These are phyloP conservation scores for Alternaria hordeiaustralica DNA, from an alignment of 2,329 filamentous ascomycete species.

Conservation along the genomic window DNA sequence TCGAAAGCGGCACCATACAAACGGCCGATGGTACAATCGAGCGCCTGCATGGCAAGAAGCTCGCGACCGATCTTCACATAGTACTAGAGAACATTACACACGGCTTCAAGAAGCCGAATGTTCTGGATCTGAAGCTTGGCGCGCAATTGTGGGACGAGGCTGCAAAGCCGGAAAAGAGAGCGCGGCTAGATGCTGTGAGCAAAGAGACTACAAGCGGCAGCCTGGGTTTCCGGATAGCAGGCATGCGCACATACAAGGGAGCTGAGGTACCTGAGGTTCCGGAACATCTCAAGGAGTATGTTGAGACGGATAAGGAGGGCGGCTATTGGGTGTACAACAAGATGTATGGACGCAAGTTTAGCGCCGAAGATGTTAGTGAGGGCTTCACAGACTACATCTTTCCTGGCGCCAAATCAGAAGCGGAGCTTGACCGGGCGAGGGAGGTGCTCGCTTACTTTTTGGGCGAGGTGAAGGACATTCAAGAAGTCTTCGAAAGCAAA, in stretches of 20 bases:
- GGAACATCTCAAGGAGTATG: conserved; percentile 37
- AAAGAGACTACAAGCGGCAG: conserved; percentile 64
- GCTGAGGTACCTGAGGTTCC: conserved; percentile 25
- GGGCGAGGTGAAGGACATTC: conserved; percentile 61
- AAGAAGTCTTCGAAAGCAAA: conserved; percentile 63
- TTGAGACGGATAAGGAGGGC: conserved; percentile 54
- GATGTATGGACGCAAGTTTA: conserved; percentile 67
- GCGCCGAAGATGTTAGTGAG: conserved; percentile 59
- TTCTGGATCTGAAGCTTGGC: conserved; percentile 92
- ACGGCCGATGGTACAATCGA: conserved; percentile 37
- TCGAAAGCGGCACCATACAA: conserved; percentile 37
- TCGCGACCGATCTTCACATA: conserved; percentile 79
- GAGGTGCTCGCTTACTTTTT: conserved; percentile 54
- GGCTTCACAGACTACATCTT: conserved; percentile 66
- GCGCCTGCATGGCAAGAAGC: conserved; percentile 63
- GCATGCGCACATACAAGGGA: conserved; percentile 66
- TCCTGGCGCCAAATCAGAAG: conserved; percentile 38
- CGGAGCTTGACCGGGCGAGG: conserved; percentile 49
- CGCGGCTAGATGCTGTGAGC: conserved; percentile 65
- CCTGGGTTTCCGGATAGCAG: conserved; percentile 69
- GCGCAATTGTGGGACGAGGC: conserved; percentile 82
- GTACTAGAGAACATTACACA: conserved; percentile 84
- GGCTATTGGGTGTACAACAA: conserved; percentile 69
- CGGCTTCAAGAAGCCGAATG: conserved; percentile 84
- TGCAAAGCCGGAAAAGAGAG: conserved; percentile 64